A percentile compares a stretch with the other conserved stretches of the same genome.
phyloP scores from a whole-genome alignment of 2,329 filamentous ascomycete species.

The Fusarium sp. region DNA sequence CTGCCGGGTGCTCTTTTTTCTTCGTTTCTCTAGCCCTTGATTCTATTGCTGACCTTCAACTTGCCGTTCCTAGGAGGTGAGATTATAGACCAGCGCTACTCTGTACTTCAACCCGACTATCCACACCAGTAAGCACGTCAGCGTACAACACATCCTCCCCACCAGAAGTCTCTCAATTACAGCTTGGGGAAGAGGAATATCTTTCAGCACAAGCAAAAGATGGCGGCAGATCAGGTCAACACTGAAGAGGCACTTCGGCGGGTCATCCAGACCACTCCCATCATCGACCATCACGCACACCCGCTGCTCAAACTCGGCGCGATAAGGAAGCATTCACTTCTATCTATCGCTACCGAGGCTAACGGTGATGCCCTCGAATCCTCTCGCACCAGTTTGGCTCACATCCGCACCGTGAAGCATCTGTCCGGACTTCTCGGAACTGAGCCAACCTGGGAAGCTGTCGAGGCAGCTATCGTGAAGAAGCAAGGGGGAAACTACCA shows the following conservation, averaged over 20 bases:
- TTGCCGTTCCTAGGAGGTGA: neutral
- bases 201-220: slow-evolving; percentile 3
- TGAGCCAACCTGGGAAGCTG: slow-evolving; percentile 69
- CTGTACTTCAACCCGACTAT: neutral
- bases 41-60: neutral
- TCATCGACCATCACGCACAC: slow-evolving; percentile 81
- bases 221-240: slow-evolving; percentile 23
- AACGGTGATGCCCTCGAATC: slow-evolving; percentile 74
- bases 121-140: neutral
- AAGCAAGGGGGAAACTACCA: slow-evolving; percentile 60
- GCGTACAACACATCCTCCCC: neutral
- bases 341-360: slow-evolving; percentile 79
- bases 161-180: neutral
- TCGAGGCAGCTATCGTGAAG: slow-evolving; percentile 57
- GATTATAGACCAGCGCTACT: neutral
- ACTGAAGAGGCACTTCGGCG: slow-evolving; percentile 43
- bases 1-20: neutral
- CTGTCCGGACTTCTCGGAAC: slow-evolving; percentile 74
- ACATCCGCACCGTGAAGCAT: slow-evolving; percentile 77
- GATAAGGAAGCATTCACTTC: slow-evolving; percentile 59
- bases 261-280: slow-evolving; percentile 66
- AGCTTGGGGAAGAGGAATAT: neutral
- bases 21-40: neutral
- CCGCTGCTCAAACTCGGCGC: slow-evolving; percentile 69
- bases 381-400: slow-evolving; percentile 71